Evolutionary conservation across 768 basidiomycete species (phyloP).

Genomic region (Mycena kentingensis): DNA sequence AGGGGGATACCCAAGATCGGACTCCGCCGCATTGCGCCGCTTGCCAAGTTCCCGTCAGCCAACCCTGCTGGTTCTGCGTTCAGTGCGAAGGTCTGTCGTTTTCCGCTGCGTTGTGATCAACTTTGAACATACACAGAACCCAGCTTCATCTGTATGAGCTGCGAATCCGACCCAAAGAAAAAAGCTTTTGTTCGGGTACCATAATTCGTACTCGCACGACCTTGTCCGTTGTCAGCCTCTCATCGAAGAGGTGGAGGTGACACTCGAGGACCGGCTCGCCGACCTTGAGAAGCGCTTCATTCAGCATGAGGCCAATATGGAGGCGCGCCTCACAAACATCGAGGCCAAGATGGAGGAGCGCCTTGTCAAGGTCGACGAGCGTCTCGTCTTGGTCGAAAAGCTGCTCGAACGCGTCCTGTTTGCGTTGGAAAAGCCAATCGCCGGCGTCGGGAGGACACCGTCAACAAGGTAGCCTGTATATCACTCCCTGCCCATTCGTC

Average conservation of each 20-base stretch:
- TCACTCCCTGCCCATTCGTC: no score
- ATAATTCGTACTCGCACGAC: conserved; percentile 18
- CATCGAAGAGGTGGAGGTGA: conserved; percentile 21
- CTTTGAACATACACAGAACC: conserved; percentile 6
- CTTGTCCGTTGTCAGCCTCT: conserved; percentile 18
- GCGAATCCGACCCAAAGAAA: conserved; percentile 15
- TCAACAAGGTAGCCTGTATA: no score
- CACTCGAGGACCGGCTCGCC: conserved; percentile 22
- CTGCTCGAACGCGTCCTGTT: conserved; percentile 10
- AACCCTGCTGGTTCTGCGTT: conserved; percentile 27
- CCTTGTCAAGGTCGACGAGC: conserved; percentile 16
- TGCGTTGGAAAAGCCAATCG: neutral
- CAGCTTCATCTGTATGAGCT: conserved; percentile 20
- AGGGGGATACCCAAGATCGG: neutral
- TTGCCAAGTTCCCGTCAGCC: conserved; percentile 11
- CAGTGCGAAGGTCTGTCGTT: conserved; percentile 17
- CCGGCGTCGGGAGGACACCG: no score
- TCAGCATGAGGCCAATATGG: conserved; percentile 20
- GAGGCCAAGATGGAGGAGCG: conserved; percentile 12
- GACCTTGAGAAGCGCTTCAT: conserved; percentile 21
- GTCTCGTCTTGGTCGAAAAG: conserved; percentile 18
- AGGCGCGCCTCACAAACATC: conserved; percentile 8
- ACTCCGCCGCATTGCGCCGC: conserved; percentile 6
- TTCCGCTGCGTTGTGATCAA: neutral
- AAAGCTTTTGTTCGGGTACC: conserved; percentile 18